phyloP scores from a whole-genome alignment of 2,329 filamentous ascomycete genomes.

The Thielaviopsis ethacetica region DNA sequence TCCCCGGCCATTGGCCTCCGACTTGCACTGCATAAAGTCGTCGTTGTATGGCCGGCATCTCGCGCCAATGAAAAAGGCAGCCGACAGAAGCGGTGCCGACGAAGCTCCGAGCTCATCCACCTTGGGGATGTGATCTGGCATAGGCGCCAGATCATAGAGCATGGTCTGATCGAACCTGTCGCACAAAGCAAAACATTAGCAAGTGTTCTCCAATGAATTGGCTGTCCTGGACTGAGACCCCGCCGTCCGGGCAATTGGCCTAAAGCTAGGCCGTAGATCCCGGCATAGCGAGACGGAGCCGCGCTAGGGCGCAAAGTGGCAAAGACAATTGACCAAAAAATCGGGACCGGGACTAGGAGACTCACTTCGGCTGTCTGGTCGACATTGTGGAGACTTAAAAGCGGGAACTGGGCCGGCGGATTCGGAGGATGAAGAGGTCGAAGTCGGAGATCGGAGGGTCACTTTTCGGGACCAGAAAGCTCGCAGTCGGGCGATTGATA shows the following conservation, averaged over 20 bases:
- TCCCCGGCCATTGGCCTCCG: constrained; percentile 73
- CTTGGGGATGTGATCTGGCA: constrained; percentile 79
- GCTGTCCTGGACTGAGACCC: too few relatives aligned
- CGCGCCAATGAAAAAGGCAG: constrained; percentile 91
- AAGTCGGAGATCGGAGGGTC: background rate
- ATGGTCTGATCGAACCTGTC: constrained; percentile 81
- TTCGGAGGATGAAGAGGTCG: background rate
- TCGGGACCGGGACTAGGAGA: constrained; percentile 9
- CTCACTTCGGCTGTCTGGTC: constrained; percentile 27
- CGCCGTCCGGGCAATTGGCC: too few relatives aligned
- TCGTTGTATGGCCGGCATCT: constrained; percentile 93
- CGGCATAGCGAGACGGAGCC: background rate
- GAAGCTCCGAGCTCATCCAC: constrained; percentile 88
- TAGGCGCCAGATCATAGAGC: constrained; percentile 89
- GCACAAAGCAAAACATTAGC: constrained; percentile 16
- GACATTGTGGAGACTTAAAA: constrained; percentile 21
- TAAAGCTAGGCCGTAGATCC: constrained; percentile 13
- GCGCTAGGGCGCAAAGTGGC: too few relatives aligned
- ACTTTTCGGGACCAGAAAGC: background rate
- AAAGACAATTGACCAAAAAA: too few relatives aligned
- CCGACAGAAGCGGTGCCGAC: constrained; percentile 81
- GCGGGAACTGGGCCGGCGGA: background rate
- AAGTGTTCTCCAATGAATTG: background rate
- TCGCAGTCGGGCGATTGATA: background rate
- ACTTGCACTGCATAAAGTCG: constrained; percentile 99